Base-by-base conservation (phyloP, 345 rosid genomes). In the Rhodamnia argentea region DNA sequence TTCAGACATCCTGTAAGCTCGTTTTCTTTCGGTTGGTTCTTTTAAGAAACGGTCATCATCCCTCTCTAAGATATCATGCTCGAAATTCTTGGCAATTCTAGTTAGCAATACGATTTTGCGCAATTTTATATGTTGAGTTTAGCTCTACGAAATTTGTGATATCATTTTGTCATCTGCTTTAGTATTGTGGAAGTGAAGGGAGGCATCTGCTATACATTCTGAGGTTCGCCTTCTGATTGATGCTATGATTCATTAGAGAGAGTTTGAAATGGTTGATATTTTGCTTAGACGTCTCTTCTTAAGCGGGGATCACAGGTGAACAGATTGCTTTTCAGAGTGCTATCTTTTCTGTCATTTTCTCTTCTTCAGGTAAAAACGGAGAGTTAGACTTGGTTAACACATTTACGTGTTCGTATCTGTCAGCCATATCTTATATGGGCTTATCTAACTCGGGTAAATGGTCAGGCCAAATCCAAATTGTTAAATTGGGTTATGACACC, bases 1-100 rank as follows among this genome's bases (percentile, higher is more conserved):
- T 94, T 91, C 87, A 91, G 95, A 27, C 96, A 94, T 87, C 95
- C 95, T 22, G 95, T 93, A 90, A 91, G 92, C 64, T 85, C 74
- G 27, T 76, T 11, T 84, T 53, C 51, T 74, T 22, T 87, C 82
- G 22, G 51, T 85, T 76, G 3, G 20, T 74, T 52, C 42, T 50
- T 40, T 11, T 70, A 52, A 55, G 54, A 24, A 24, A 29, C n/a
- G 12, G 11, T 27, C 23, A 3, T 55, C 14, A 11, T 78, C 20
- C 58, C 26, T 52, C 29, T 83, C 59, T 52, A 70, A 70, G 47
- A 37, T 70, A 9, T 32, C 13, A 32, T 70, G 81, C 26, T 37
- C 47, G 81, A 37, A 22, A 70, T 70, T 70, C 47, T 70, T 70
- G 26, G 81, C 81, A 70, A 70, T 37, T 37, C 81, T 70, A 37